Percentiles rank a stretch among this genome's conserved stretches.
Evolutionary conservation across 352 stramenopile genomes (phyloP).

Genomic region (Globisporangium echinulatum): DNA sequence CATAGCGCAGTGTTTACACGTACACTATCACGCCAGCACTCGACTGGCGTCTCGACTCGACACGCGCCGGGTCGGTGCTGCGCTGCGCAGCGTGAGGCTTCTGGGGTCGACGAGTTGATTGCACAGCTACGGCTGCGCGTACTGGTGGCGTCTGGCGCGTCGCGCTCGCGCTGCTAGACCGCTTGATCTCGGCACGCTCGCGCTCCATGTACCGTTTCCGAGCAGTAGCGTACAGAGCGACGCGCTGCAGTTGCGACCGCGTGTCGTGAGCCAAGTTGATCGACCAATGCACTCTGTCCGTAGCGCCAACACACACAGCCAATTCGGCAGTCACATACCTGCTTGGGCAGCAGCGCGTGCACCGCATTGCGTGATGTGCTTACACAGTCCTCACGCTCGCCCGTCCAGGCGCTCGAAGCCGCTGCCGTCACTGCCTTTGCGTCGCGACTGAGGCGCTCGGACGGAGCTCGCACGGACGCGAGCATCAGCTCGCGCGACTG

Average conservation of each 20-base stretch:
- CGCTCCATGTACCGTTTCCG: slow-evolving; percentile 56
- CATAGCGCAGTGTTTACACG: not conserved
- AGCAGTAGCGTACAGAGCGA: slow-evolving; percentile 41
- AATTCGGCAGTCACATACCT: slow-evolving; percentile 1
- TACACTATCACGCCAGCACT: slow-evolving; percentile 17
- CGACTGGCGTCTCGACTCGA: slow-evolving; percentile 1
- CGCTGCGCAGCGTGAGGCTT: not conserved
- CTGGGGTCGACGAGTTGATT: not conserved
- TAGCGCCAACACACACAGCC: too few species aligned
- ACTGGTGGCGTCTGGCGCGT: not conserved
- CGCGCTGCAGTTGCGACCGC: slow-evolving; percentile 18
- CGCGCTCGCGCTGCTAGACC: not conserved
- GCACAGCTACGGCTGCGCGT: not conserved
- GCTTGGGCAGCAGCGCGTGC: slow-evolving; percentile 10
- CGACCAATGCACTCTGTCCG: too few species aligned
- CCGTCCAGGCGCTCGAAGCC: slow-evolving; percentile 3
- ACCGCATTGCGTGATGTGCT: not conserved
- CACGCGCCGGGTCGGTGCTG: not conserved
- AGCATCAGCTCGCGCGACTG: slow-evolving; percentile 38
- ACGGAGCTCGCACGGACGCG: slow-evolving; percentile 2
- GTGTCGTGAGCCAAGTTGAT: not conserved
- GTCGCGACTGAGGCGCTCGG: not conserved
- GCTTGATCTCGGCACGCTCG: slow-evolving; percentile 25
- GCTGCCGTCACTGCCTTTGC: not conserved
- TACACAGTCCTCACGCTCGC: not conserved